Conservation (phyloP, 2,329 filamentous ascomycete genomes). For the Cercospora citrullina region DNA sequence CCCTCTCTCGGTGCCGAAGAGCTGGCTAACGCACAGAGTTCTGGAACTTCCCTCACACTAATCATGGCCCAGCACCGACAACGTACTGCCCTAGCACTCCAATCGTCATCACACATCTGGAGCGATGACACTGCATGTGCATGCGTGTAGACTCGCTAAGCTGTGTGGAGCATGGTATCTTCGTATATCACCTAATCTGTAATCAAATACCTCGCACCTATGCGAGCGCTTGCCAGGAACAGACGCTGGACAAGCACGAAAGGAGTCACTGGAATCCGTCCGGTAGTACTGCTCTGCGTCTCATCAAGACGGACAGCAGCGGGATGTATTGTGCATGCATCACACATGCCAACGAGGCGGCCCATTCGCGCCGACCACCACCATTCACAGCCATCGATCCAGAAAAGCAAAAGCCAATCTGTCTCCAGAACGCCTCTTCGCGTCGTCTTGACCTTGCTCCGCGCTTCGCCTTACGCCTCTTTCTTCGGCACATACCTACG, state of each 20-base stretch:
- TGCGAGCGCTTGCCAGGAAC: slow-evolving; percentile 3
- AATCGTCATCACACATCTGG: slow-evolving; percentile 5
- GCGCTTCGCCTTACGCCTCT: slow-evolving; percentile 2
- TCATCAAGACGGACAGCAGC: background rate
- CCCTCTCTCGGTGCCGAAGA: slow-evolving; percentile 11
- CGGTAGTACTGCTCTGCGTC: background rate
- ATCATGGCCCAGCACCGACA: background rate
- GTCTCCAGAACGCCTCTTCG: background rate
- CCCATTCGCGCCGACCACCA: background rate
- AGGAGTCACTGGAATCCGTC: background rate
- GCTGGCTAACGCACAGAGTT: background rate
- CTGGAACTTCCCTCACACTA: slow-evolving; percentile 7
- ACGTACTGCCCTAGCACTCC: slow-evolving; percentile 6
- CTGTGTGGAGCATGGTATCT: background rate
- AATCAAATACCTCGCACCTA: background rate
- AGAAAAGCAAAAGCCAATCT: background rate
- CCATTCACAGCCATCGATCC: background rate
- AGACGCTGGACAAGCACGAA: background rate
- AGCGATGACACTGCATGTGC: background rate
- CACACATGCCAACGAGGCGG: background rate
- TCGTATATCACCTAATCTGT: slow-evolving; percentile 4
- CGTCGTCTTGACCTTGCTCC: background rate
- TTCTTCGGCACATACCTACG: slow-evolving; percentile 3
- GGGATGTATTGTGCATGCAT: background rate
- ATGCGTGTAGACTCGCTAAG: background rate